Conservation (phyloP, 2,329 filamentous ascomycete genomes). For the Trichoderma sp. region DNA sequence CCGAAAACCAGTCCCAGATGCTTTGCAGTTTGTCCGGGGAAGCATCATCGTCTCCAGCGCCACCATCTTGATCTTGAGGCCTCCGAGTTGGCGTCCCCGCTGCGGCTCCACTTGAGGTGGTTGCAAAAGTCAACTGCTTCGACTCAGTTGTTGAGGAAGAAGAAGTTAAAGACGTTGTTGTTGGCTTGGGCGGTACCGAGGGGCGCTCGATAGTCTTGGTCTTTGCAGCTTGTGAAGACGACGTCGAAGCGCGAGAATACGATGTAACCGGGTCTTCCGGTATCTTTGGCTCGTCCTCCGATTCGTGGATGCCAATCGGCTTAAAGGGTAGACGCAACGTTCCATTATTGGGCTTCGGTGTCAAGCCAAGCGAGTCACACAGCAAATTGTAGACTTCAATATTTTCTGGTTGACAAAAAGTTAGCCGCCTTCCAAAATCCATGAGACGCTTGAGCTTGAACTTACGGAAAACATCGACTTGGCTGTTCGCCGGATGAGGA, state of each 20-base stretch:
- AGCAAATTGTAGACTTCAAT: slow-evolving; percentile 93
- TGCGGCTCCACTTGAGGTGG: background rate
- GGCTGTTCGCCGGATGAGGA: slow-evolving; percentile 78
- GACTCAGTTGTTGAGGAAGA: slow-evolving; percentile 8
- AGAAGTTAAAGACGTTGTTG: background rate
- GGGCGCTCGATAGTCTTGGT: slow-evolving; percentile 25
- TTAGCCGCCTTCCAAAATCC: slow-evolving; percentile 30
- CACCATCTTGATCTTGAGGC: slow-evolving; percentile 27
- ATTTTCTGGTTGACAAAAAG: slow-evolving; percentile 64
- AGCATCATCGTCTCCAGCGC: slow-evolving; percentile 33
- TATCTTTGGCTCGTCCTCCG: slow-evolving; percentile 50
- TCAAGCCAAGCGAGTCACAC: slow-evolving; percentile 80
- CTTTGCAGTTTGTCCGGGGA: slow-evolving; percentile 39
- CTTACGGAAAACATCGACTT: slow-evolving; percentile 80
- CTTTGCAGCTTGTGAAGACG: slow-evolving; percentile 16
- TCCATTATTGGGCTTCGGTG: slow-evolving; percentile 80
- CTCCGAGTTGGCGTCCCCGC: background rate
- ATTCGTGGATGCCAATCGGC: slow-evolving; percentile 62
- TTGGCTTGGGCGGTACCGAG: slow-evolving; percentile 14
- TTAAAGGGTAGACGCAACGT: slow-evolving; percentile 73
- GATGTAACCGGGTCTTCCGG: slow-evolving; percentile 53
- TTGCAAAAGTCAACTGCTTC: slow-evolving; percentile 28
- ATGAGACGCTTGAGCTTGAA: slow-evolving; percentile 40
- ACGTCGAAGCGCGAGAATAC: background rate
- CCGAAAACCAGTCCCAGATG: slow-evolving; percentile 56